Evolutionary conservation across 352 stramenopile species (phyloP), one percentile per base, ranked within the genome.

Genomic region (Paralagenidium karlingii): DNA sequence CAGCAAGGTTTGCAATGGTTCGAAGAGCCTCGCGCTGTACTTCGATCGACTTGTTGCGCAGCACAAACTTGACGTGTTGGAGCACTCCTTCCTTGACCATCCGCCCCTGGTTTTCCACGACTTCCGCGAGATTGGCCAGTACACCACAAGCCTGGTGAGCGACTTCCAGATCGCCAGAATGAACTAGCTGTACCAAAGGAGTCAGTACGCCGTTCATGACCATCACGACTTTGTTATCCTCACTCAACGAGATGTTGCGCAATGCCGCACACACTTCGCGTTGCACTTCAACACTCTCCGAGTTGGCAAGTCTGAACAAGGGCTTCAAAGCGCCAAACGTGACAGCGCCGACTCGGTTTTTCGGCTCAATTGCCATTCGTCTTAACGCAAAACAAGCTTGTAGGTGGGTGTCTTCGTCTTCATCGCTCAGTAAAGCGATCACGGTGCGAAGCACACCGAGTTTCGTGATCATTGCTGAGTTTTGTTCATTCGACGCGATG

Each of bases 71-170:
- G 15, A 98, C 70, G 57, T 98, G 92, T 46, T 98, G 93, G 34
- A 98, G 54, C 20, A 97, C 75, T 29, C 93, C 94, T 45, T 90
- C 64, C 28, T 97, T 84, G 4, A 98, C 90, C 92, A 98, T 97
- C 10, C 65, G 55, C 15, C 82, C 75, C 50, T 98, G 94, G 58
- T 98, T 98, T 49, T 97, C 88, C 26, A 95, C 63, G 1, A 92
- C 76, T 58, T 97, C 88, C 1, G 88, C 88, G 8, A 97, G 60
- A 42, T 97, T 97, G 2, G 90, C 90, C 2, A 97, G 68, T 4
- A 97, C 81, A 18, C 88, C 85, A 24, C 73, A 83, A 0, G 74
- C 65, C 47, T 96, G 87, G 43, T 96, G 90, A 3, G 84, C 78
- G 3, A 95, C 78, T 57, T 96, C 88, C 26, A 64, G 65, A 49